Evolutionary conservation across 2,329 filamentous ascomycete species (phyloP).

Genomic region (Fusarium veterinarium): DNA sequence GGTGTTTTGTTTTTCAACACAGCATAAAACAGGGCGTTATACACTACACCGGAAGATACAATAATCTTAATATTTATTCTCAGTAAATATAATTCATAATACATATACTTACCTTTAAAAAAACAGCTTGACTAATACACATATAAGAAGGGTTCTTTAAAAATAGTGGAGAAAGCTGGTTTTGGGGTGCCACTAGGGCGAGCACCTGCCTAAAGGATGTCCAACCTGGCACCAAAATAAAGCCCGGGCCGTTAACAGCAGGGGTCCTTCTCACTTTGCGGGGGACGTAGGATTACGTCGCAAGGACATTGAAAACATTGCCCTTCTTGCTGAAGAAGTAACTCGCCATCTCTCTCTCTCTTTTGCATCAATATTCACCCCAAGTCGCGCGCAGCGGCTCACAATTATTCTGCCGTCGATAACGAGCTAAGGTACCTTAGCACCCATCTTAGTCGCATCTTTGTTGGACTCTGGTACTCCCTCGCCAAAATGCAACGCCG

Average conservation of each 20-base stretch:
- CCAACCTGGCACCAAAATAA: conserved; percentile 14
- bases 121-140: no score
- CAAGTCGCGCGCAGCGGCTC: not conserved
- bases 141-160: no score
- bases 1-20: no score
- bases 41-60: no score
- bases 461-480: not conserved
- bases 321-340: not conserved
- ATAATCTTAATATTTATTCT: no score
- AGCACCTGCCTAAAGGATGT: conserved; percentile 21
- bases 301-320: not conserved
- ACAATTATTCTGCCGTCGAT: not conserved
- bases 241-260: conserved; percentile 12
- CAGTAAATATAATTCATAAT: not conserved
- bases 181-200: not conserved
- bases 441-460: not conserved
- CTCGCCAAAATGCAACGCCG: conserved; percentile 35
- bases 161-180: no score
- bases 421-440: not conserved
- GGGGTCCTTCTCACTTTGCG: conserved; percentile 29
- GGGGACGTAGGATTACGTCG: conserved; percentile 29
- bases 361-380: not conserved
- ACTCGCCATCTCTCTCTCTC: not conserved
- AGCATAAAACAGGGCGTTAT: no score
- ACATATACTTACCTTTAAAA: not conserved